Evolutionary conservation across 2,329 filamentous ascomycete species (phyloP).

Genomic region (Aspergillus calidoustus): DNA sequence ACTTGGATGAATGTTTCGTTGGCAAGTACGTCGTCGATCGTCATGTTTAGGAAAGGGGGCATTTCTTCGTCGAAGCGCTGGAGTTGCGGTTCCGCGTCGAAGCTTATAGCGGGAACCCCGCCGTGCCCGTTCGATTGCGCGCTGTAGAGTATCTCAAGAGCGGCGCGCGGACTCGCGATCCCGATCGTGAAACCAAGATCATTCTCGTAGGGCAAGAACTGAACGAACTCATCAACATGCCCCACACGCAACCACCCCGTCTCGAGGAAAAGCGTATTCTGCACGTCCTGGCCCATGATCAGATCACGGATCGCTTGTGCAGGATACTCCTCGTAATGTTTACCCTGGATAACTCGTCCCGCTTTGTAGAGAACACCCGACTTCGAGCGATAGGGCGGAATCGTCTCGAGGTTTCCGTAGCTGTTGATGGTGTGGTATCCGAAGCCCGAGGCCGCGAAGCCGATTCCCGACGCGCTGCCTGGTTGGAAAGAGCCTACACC

Average conservation of each 20-base stretch:
- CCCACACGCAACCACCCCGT: conserved; percentile 38
- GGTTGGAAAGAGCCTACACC: conserved; percentile 38
- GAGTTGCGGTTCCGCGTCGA: neutral
- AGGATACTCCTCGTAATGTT: conserved; percentile 17
- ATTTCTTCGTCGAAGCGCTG: neutral
- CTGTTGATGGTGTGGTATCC: conserved; percentile 27
- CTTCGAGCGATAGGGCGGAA: conserved; percentile 36
- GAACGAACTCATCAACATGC: conserved; percentile 43
- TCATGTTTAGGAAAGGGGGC: neutral
- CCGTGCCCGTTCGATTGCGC: conserved; percentile 32
- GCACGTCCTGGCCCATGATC: conserved; percentile 41
- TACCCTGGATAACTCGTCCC: conserved; percentile 30
- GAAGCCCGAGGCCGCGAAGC: conserved; percentile 26
- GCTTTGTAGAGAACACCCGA: conserved; percentile 23
- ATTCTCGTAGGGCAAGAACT: conserved; percentile 36
- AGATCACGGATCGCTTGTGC: conserved; percentile 30
- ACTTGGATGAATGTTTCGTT: neutral
- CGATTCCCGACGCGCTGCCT: neutral
- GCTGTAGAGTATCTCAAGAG: conserved; percentile 29
- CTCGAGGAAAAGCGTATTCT: conserved; percentile 43
- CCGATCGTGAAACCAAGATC: conserved; percentile 27
- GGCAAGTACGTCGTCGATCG: neutral
- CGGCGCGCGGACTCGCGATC: conserved; percentile 28
- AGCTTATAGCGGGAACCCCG: neutral
- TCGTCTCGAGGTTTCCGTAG: conserved; percentile 45